Evolutionary conservation across 352 stramenopile species (phyloP), one percentile per base, ranked within the genome.

Genomic region (Pythium plurisporium): DNA sequence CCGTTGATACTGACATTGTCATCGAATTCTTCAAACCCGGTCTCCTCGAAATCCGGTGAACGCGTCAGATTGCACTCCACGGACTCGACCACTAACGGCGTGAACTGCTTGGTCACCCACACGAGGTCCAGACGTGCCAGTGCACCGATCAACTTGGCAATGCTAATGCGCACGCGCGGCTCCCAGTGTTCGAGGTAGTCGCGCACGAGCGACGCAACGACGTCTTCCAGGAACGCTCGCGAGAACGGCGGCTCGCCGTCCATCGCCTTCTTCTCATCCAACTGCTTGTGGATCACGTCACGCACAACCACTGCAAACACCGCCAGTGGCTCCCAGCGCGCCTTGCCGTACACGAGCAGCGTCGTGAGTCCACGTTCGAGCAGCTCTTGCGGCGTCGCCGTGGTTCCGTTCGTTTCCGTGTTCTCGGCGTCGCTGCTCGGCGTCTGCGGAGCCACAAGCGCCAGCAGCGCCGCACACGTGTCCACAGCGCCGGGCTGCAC

Each of bases 131-230:
- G 85, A 8, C 64, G 64, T 23, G 87, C 82, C 19, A 96, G 55
- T 27, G 76, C 68, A 12, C 87, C 85, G 10, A 96, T 59, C 38
- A 90, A 44, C 33, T 79, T 76, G 12, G 75, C 84, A n/a, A 96
- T 72, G 19, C 71, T 69, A 56, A 87, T 86, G 31, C 89, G 79
- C 41, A 97, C 83, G 33, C 87, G 72, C 23, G 87, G 85, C 59
- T 96, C 88, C 33, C 80, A 87, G 69, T 94, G 86, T 63, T 96
- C 86, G n/a, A 96, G 51, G 49, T 87, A 66, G 53, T 76, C 65
- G 57, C 84, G 65, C 36, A 74, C 44, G 14, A 69, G 57, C 33
- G 70, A 37, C 57, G 64, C 59, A 3, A 89, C 62, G 7, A 64
- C 77, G 5, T 76, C 70, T 14, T 69, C 65, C 17, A 90, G 17